Percentiles rank a stretch among this genome's conserved stretches.
These are phyloP conservation scores for Perkinsus olseni DNA, from an alignment of 169 alveolate species.

Conservation along the genomic window DNA sequence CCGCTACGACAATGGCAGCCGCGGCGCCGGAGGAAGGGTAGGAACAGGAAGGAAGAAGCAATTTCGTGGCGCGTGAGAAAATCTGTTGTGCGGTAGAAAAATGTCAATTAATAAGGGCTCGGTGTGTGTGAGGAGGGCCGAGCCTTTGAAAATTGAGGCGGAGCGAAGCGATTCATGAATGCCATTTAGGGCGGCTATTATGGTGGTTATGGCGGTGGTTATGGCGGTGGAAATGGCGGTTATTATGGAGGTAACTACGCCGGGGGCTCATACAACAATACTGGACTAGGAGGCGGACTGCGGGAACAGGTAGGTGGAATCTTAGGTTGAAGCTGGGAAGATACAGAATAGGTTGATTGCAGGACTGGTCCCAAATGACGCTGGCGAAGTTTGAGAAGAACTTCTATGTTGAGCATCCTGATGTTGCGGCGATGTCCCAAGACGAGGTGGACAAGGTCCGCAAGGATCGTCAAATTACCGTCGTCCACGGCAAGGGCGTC, in stretches of 20 bases:
- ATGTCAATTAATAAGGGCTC: neutral
- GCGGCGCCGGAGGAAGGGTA: neutral
- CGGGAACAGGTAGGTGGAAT: slow-evolving; percentile 20
- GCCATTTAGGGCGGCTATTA: neutral
- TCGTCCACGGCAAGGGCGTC: slow-evolving; percentile 64
- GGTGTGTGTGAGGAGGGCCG: neutral
- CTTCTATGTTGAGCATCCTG: slow-evolving; percentile 76
- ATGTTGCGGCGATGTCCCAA: slow-evolving; percentile 51
- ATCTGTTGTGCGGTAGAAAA: neutral
- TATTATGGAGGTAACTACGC: slow-evolving; percentile 14
- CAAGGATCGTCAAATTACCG: slow-evolving; percentile 54
- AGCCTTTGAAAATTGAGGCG: neutral
- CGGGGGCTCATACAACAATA: neutral
- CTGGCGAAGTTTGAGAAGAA: slow-evolving; percentile 75
- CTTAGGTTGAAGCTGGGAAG: slow-evolving; percentile 51
- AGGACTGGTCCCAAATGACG: slow-evolving; percentile 62
- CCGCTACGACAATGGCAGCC: neutral
- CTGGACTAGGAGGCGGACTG: slow-evolving; percentile 7
- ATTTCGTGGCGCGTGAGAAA: too few relatives aligned
- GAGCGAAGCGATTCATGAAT: neutral
- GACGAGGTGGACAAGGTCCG: slow-evolving; percentile 65
- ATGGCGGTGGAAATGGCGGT: slow-evolving; percentile 7
- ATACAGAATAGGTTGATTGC: neutral
- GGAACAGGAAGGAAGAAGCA: neutral
- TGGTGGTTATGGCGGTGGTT: slow-evolving; percentile 12